These are phyloP conservation scores for Santalum album DNA, from an alignment of 164 flowering plant genomes.

Conservation along the genomic window DNA sequence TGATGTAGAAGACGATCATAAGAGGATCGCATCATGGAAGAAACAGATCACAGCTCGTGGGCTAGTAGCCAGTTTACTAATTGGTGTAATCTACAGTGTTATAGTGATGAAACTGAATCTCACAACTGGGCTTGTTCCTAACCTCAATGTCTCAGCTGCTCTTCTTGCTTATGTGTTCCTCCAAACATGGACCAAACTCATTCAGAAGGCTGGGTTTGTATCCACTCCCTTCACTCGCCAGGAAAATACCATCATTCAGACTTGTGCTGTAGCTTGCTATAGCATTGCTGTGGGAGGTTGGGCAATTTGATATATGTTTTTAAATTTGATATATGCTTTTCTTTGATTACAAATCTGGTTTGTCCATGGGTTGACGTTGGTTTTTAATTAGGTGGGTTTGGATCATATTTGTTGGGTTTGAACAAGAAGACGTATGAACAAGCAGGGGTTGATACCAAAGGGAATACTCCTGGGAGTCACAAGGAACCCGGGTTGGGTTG, in stretches of 20 bases:
- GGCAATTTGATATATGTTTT: neutral
- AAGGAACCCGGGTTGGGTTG: constrained; percentile 55
- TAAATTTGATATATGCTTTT: too few relatives aligned
- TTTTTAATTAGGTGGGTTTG: constrained; percentile 35
- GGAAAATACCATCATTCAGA: constrained; percentile 57
- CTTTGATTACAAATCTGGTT: too few relatives aligned
- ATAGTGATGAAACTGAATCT: constrained; percentile 62
- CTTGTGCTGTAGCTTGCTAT: constrained; percentile 66
- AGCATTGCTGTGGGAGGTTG: constrained; percentile 58
- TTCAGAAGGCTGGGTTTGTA: constrained; percentile 30
- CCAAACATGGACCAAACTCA: constrained; percentile 42
- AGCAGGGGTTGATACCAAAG: constrained; percentile 45
- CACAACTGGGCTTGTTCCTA: constrained; percentile 57
- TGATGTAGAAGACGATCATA: constrained; percentile 12
- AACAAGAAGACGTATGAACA: constrained; percentile 51
- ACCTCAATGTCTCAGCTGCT: constrained; percentile 59
- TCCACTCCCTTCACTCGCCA: constrained; percentile 51
- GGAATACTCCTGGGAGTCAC: constrained; percentile 40
- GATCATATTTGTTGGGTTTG: constrained; percentile 50
- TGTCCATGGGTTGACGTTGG: too few relatives aligned
- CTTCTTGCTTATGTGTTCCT: constrained; percentile 51
- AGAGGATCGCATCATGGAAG: constrained; percentile 28
- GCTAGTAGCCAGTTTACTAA: constrained; percentile 33
- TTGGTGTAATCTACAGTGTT: constrained; percentile 54
- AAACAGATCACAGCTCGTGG: constrained; percentile 50